A percentile compares a stretch with the other conserved stretches of the same genome.
phyloP scores from a whole-genome alignment of 208 protist species.

The Naegleria lovaniensis region DNA sequence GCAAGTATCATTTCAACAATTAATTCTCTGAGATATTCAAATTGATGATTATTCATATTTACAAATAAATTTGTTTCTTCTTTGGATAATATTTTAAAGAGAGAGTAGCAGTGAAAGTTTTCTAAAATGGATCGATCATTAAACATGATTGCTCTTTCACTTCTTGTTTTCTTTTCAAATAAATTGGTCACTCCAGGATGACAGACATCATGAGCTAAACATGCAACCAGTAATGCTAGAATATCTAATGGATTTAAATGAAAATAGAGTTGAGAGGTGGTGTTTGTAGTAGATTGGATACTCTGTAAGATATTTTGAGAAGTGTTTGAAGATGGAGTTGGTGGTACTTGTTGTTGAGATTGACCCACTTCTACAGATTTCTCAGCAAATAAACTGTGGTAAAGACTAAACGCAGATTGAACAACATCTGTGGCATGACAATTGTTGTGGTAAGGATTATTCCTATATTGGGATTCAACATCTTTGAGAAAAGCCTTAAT shows the following conservation, averaged over 20 bases:
- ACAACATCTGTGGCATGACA: conserved; percentile 35
- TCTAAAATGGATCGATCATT: conserved; percentile 40
- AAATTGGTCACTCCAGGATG: conserved; percentile 45
- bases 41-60: background rate
- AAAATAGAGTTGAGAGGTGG: background rate
- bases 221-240: conserved; percentile 30
- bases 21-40: conserved; percentile 22
- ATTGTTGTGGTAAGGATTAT: conserved; percentile 43
- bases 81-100: conserved; percentile 19
- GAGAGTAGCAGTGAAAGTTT: conserved; percentile 25
- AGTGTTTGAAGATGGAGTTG: too few species aligned
- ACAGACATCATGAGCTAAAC: conserved; percentile 33
- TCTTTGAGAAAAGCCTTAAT: conserved; percentile 27
- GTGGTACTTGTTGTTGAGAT: too few species aligned
- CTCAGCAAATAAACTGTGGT: background rate
- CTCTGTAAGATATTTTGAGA: too few species aligned
- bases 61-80: conserved; percentile 27
- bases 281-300: too few species aligned
- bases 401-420: background rate
- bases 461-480: conserved; percentile 3
- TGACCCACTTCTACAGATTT: too few species aligned
- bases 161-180: conserved; percentile 20
- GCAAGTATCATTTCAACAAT: conserved; percentile 31
- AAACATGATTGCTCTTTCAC: conserved; percentile 32
- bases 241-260: conserved; percentile 20